These are phyloP conservation scores for Daldinia decipiens DNA, from an alignment of 495 filamentous ascomycete species.

Conservation along the genomic window DNA sequence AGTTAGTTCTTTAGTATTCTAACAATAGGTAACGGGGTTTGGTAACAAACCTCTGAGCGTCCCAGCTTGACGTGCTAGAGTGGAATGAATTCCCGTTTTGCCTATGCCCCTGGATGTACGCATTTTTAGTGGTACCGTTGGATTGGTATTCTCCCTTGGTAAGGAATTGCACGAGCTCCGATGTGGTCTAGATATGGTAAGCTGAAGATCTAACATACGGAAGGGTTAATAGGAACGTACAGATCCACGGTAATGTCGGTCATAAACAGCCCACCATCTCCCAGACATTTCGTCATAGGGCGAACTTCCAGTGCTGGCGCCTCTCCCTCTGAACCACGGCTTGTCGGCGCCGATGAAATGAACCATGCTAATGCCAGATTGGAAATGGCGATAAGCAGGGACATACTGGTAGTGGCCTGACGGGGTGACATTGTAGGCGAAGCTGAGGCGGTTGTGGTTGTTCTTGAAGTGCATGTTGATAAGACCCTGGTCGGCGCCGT, in stretches of 20 bases:
- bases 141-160: slow-evolving; percentile 65
- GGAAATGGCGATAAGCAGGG: slow-evolving; percentile 92
- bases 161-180: slow-evolving; percentile 61
- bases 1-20: slow-evolving; percentile 33
- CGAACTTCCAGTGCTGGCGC: slow-evolving; percentile 61
- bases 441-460: slow-evolving; percentile 85
- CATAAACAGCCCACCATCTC: slow-evolving; percentile 92
- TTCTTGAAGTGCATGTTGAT: slow-evolving; percentile 93
- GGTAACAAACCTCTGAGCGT: slow-evolving; percentile 54
- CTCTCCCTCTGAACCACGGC: slow-evolving; percentile 82
- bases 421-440: slow-evolving; percentile 96
- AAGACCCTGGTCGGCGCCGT: slow-evolving; percentile 96
- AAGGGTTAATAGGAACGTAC: slow-evolving; percentile 52
- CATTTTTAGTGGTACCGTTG: slow-evolving; percentile 19
- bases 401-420: slow-evolving; percentile 95
- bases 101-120: background rate
- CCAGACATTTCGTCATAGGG: slow-evolving; percentile 83
- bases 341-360: slow-evolving; percentile 95
- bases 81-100: slow-evolving; percentile 4
- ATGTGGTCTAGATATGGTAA: slow-evolving; percentile 29
- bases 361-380: slow-evolving; percentile 83
- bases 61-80: slow-evolving; percentile 48
- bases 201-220: slow-evolving; percentile 4
- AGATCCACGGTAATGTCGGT: slow-evolving; percentile 75
- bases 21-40: background rate